phyloP scores from a whole-genome alignment of 2,329 filamentous ascomycete species.

The Didymella segeticola region DNA sequence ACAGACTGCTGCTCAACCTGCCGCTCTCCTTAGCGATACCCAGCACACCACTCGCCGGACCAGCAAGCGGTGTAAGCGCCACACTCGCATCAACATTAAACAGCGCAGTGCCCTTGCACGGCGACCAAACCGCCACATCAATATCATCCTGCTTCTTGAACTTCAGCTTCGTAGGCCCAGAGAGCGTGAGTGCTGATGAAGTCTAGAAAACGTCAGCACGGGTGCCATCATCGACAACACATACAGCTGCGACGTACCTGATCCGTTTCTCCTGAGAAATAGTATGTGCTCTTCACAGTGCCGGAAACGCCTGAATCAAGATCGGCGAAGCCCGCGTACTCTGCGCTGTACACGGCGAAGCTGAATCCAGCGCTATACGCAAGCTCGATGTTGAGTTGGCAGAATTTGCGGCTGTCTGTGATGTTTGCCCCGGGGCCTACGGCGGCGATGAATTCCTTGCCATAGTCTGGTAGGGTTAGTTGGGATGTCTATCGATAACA shows the following conservation, averaged over 20 bases:
- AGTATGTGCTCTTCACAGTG: slow-evolving; percentile 44
- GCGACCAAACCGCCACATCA: slow-evolving; percentile 36
- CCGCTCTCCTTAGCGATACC: slow-evolving; percentile 35
- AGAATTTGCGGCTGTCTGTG: slow-evolving; percentile 47
- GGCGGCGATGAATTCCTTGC: slow-evolving; percentile 40
- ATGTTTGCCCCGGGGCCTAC: slow-evolving; percentile 33
- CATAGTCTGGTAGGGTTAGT: slow-evolving; percentile 30
- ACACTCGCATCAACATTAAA: slow-evolving; percentile 45
- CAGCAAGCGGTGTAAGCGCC: slow-evolving; percentile 34
- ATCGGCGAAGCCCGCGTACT: slow-evolving; percentile 45
- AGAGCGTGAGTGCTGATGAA: slow-evolving; percentile 18
- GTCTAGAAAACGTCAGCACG: neutral
- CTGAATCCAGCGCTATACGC: slow-evolving; percentile 47
- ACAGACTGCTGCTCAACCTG: slow-evolving; percentile 35
- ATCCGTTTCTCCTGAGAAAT: slow-evolving; percentile 44
- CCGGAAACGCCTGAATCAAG: slow-evolving; percentile 47
- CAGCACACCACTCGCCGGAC: slow-evolving; percentile 32
- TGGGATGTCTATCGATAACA: neutral
- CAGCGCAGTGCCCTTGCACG: slow-evolving; percentile 35
- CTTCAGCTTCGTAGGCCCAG: slow-evolving; percentile 51
- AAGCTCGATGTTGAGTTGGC: slow-evolving; percentile 47
- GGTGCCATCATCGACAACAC: no score
- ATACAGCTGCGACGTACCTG: slow-evolving; percentile 20
- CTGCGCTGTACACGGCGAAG: slow-evolving; percentile 44
- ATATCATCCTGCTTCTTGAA: slow-evolving; percentile 56